Evolutionary conservation across 768 basidiomycete genomes (phyloP), one percentile per base, ranked within the genome.

Genomic region (Boletus coccyginus): DNA sequence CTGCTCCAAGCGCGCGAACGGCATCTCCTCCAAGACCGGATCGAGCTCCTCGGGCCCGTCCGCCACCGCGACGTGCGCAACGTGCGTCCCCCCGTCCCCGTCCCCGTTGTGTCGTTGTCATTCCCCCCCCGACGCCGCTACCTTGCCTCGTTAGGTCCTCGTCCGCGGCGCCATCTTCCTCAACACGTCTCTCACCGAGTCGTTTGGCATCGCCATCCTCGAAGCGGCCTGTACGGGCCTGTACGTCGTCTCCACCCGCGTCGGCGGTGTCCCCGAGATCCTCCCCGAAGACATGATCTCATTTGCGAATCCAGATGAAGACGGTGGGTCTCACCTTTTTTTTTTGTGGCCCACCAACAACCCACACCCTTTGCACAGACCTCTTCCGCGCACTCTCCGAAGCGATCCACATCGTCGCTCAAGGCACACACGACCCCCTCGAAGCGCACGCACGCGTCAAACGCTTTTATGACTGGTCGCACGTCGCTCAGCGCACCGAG

Each of bases 131-230:
- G 32, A 54, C 33, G 39, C 50, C 43, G 43, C 19, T 24, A 7
- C 14, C 14, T 5, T 24, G 10, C 12, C 27, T n/a, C 19, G 0
- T 31, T 60, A 94, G 92, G 86, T 97, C n/a, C 81, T 99, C 12
- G 77, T 78, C 8, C 85, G 85, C 42, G 97, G 95, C 1, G 81
- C 91, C 13, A 94, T 99, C 57, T 99, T 89, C 73, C 78, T 99
- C 77, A 97, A 95, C 66, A 95, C 97, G 0, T 95, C 94, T 0
- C 80, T 98, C 27, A 98, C 96, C 1, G 97, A 98, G 69, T 84
- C 97, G 0, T 99, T 98, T 62, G 96, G 97, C 0, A 98, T 96
- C 61, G 92, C 90, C n/a, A 94, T 96, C 60, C 81, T 99, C 42
- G 97, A 99, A 75, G 97, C 96, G 0, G 97, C 97, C 0, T 95